phyloP scores from a whole-genome alignment of 352 stramenopile genomes.

The Phytophthora cryptogea region DNA sequence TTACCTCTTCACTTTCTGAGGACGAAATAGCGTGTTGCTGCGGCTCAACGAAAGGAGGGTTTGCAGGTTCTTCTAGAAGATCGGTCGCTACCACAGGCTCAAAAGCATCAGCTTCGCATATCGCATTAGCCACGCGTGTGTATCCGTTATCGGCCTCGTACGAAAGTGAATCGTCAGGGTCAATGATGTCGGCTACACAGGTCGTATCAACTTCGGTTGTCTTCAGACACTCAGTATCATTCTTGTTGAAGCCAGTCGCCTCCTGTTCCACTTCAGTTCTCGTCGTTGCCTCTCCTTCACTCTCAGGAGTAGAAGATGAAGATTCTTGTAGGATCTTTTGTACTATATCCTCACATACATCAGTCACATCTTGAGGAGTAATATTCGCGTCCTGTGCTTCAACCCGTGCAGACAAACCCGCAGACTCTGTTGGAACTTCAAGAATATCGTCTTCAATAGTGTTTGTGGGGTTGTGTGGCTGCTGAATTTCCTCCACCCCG shows the following conservation, averaged over 20 bases:
- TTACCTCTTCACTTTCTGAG: background rate
- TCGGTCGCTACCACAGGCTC: background rate
- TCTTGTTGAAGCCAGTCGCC: background rate
- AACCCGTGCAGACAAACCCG: background rate
- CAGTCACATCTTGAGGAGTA: background rate
- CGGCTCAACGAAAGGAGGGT: background rate
- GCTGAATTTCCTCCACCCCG: background rate
- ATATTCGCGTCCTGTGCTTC: too few relatives aligned
- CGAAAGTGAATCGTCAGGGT: background rate
- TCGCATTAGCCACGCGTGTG: too few relatives aligned
- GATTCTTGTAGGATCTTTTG: background rate
- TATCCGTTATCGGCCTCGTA: background rate
- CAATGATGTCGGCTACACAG: background rate
- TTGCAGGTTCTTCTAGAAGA: background rate
- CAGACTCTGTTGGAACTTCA: background rate
- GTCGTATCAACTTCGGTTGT: background rate
- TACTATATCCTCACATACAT: background rate
- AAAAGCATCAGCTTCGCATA: background rate
- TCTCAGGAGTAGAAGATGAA: background rate
- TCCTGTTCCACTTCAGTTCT: background rate
- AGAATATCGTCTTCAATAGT: background rate
- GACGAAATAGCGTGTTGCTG: background rate
- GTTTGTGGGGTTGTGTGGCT: background rate
- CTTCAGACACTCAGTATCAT: background rate
- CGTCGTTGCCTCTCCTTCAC: background rate